Base-by-base conservation (phyloP, 2,329 filamentous ascomycete genomes). In the Eurotiales sp. region DNA sequence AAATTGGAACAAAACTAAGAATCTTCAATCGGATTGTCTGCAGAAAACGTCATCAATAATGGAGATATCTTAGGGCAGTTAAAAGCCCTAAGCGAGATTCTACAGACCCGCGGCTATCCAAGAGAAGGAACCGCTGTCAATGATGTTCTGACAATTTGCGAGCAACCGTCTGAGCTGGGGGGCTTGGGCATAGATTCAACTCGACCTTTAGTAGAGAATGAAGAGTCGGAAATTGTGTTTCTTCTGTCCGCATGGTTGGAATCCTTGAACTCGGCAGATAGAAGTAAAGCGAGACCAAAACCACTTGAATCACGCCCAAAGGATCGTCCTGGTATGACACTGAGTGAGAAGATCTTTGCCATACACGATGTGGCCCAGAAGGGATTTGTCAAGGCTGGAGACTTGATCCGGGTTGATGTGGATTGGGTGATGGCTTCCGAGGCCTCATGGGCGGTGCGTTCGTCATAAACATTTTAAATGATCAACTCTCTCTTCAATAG, bases 391-490 rank as follows among this genome's bases (percentile, higher is more conserved):
- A 53, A 55, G 27, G 59, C 72, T 0, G 73, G 73, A 0, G 68
- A 73, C 14, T 62, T 70, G 3, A 69, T 77, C 11, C 64, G 70
- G 1, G 66, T 77, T 2, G 62, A 64, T 19, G 66, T 77, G 0
- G 74, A 77, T 54, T 77, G 74, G 73, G 66, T 76, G 37, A 67
- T 77, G 53, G 71, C 74, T 2, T 72, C 67, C 3, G 74, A 77
- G 50, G 59, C 68, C 1, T 70, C 66, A 7, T 77, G 74, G 74
- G 53, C 53, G 32, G 63, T 67, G 52, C 50, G 60, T 58, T 32
- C 22, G 8, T 25, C 29, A n/a, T n/a, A 14, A 34, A 8, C n/a
- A n/a, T 15, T 15, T 2, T 21, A 30, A 5, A 15, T 22, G 7
- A 34, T 14, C 3, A 8, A 22, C 2, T 36, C 11, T 8, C 12